Evolutionary conservation across 805 yeast species (phyloP), one percentile per base, ranked within the genome.

Genomic region (Cyberlindnera galapagoensis): DNA sequence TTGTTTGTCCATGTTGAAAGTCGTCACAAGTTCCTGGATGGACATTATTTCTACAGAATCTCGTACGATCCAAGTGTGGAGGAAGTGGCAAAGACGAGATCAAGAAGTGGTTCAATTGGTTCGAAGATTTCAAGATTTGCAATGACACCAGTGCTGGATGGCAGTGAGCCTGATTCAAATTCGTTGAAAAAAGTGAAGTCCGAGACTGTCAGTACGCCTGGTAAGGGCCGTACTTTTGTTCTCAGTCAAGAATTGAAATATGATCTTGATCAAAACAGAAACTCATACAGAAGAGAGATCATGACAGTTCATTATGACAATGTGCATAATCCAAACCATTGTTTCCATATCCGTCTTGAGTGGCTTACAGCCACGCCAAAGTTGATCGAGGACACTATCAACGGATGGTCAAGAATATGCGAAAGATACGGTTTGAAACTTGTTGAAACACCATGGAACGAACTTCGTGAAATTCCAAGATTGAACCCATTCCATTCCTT

Each of bases 301-400:
- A 65, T 87, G 27, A 75, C 76, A 6, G 86, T 92, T 1, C 97
- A 90, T 57, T 84, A 85, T 49, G 99, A 92, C 52, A 69, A 79
- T 26, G 88, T 88, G 4, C 96, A 87, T 54, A 90, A 88, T 51
- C 96, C 97, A 0, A 90, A 83, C 44, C 95, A 88, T 48, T 88
- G 97, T 51, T 92, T 79, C 61, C 97, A 90, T 50, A 70, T 92
- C 20, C 65, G 95, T 28, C 56, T 90, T 10, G 97, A 92, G 52
- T 92, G 99, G 99, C 60, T 90, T 20, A 85, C 82, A 39, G 77
- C 95, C 0, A 86, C 97, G 0, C 81, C 94, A 3, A 83, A 82
- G 51, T 61, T 84, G 20, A 75, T 85, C 30, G 96, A 87, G 37
- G 94, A 87, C 43, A 64, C 82, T 9, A 66, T 87, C 26, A 75